phyloP scores from a whole-genome alignment of 2,329 filamentous ascomycete species.

The Septoria linicola region DNA sequence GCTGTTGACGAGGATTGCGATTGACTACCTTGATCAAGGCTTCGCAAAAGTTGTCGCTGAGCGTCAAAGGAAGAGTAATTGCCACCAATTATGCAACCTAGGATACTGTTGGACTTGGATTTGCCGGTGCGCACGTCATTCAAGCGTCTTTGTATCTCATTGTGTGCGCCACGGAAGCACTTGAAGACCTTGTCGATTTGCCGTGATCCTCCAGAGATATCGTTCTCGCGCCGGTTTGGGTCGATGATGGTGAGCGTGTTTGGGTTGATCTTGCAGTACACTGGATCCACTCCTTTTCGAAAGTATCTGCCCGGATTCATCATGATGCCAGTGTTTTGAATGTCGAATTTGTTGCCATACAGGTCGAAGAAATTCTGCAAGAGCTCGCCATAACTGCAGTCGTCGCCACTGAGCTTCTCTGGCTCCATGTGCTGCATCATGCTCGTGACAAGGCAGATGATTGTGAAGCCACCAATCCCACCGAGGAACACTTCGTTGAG shows the following conservation, averaged over 20 bases:
- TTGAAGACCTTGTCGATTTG: constrained; percentile 66
- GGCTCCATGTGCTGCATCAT: constrained; percentile 78
- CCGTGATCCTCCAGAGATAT: constrained; percentile 82
- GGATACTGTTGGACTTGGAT: constrained; percentile 54
- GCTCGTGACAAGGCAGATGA: constrained; percentile 90
- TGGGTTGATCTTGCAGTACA: constrained; percentile 49
- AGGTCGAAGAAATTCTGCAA: constrained; percentile 86
- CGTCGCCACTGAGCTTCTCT: constrained; percentile 60
- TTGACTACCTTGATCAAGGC: background rate
- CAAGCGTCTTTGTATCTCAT: constrained; percentile 46
- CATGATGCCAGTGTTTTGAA: constrained; percentile 67
- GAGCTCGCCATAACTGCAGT: constrained; percentile 68
- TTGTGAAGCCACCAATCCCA: constrained; percentile 88
- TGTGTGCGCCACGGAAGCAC: constrained; percentile 67
- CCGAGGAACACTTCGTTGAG: constrained; percentile 90
- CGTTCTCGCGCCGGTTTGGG: constrained; percentile 79
- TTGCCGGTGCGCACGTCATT: constrained; percentile 43
- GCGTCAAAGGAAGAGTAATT: constrained; percentile 70
- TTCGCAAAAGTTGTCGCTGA: constrained; percentile 11
- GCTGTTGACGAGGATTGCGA: background rate
- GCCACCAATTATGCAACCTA: constrained; percentile 70
- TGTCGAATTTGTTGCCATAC: constrained; percentile 81
- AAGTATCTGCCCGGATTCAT: constrained; percentile 73
- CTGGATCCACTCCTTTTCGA: constrained; percentile 63
- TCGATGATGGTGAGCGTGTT: constrained; percentile 84